phyloP scores from a whole-genome alignment of 257 asterid genomes.

The Schizonepeta tenuifolia region DNA sequence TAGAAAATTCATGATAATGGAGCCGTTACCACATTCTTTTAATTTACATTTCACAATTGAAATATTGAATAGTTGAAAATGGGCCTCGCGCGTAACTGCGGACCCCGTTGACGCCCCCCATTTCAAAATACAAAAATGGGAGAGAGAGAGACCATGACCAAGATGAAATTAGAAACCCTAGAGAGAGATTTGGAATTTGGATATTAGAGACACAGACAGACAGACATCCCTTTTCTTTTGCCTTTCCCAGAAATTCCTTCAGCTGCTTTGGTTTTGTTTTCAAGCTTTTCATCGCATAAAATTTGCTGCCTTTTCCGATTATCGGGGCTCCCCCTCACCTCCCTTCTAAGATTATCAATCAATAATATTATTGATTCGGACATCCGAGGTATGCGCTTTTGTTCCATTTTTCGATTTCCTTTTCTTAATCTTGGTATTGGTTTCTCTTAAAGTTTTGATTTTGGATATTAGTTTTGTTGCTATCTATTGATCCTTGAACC shows the following conservation, averaged over 20 bases:
- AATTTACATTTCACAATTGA: neutral
- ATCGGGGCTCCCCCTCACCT: neutral
- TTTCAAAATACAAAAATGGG: neutral
- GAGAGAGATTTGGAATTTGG: neutral
- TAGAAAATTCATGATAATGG: neutral
- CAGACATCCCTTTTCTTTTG: slow-evolving; percentile 35
- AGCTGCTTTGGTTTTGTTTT: slow-evolving; percentile 20
- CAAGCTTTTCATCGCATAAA: slow-evolving; percentile 6
- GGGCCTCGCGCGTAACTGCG: slow-evolving; percentile 35
- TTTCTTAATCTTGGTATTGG: neutral
- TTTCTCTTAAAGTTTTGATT: neutral
- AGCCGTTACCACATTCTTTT: neutral
- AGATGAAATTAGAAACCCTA: slow-evolving; percentile 51
- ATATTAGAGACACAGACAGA: neutral
- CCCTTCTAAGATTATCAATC: neutral
- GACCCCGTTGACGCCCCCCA: slow-evolving; percentile 53
- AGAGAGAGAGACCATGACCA: slow-evolving; percentile 25
- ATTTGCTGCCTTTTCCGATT: neutral
- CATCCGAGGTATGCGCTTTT: slow-evolving; percentile 36
- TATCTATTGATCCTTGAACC: neutral
- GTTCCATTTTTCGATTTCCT: neutral
- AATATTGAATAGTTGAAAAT: slow-evolving; percentile 24
- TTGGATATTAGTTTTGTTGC: slow-evolving; percentile 1
- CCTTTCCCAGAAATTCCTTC: slow-evolving; percentile 35
- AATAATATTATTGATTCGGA: slow-evolving; percentile 26